phyloP scores from a whole-genome alignment of 495 filamentous ascomycete genomes.

The Tetracladium setigerum region DNA sequence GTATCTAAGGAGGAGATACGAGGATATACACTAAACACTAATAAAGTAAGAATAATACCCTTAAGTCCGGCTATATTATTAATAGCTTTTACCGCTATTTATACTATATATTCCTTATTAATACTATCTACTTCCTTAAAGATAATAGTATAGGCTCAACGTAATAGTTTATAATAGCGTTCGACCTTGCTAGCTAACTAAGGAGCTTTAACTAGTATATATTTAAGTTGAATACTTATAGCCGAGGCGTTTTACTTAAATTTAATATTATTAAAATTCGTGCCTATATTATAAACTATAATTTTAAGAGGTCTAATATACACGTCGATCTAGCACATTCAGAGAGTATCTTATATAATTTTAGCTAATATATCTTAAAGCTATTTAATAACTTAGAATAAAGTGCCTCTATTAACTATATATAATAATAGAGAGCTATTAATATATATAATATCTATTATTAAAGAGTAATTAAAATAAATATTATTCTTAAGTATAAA shows the following conservation, averaged over 20 bases:
- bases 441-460: slow-evolving; percentile 10
- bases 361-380: slow-evolving; percentile 8
- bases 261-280: slow-evolving; percentile 18
- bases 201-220: slow-evolving; percentile 17
- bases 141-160: slow-evolving; percentile 15
- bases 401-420: not conserved
- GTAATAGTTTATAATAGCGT: slow-evolving; percentile 6
- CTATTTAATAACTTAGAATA: slow-evolving; percentile 7
- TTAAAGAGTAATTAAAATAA: slow-evolving; percentile 12
- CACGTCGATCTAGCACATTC: slow-evolving; percentile 20
- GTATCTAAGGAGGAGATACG: slow-evolving; percentile 1
- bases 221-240: slow-evolving; percentile 1
- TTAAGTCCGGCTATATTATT: slow-evolving; percentile 13
- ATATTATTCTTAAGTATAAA: slow-evolving; percentile 10
- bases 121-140: not conserved
- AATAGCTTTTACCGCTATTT: slow-evolving; percentile 20
- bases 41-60: slow-evolving; percentile 9
- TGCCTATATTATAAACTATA: slow-evolving; percentile 17
- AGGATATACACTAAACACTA: slow-evolving; percentile 15
- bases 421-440: slow-evolving; percentile 6
- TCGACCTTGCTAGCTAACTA: slow-evolving; percentile 15
- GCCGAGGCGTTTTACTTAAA: slow-evolving; percentile 10
- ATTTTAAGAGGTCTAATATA: slow-evolving; percentile 17
- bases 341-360: slow-evolving; percentile 15
- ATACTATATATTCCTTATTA: not conserved